Percentiles rank a stretch among this genome's conserved stretches.
Evolutionary conservation across 176 grass and related monocot genomes (phyloP).

Genomic region (Carex cristatella): DNA sequence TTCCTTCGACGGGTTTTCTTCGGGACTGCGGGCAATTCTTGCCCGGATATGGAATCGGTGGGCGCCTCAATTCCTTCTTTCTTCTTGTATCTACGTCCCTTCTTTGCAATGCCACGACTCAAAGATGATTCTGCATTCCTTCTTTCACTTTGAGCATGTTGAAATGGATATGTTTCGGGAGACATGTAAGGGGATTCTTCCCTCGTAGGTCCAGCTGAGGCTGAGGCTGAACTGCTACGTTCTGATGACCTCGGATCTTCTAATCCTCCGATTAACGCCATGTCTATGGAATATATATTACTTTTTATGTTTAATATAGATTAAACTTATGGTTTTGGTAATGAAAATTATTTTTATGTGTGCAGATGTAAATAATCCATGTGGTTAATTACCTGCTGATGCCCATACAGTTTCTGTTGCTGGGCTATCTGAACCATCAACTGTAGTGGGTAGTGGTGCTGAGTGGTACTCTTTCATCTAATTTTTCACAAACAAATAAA

Average conservation of each 20-base stretch:
- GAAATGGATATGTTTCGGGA: neutral
- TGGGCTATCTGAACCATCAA: neutral
- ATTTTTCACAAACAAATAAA: neutral
- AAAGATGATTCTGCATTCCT: neutral
- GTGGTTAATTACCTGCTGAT: slow-evolving; percentile 2
- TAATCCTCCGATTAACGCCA: slow-evolving; percentile 6
- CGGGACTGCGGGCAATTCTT: neutral
- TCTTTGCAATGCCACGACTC: neutral
- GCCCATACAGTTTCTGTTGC: slow-evolving; percentile 1
- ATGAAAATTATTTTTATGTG: neutral
- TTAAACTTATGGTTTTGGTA: too few relatives aligned
- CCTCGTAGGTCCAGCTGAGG: neutral
- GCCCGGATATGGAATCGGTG: slow-evolving; percentile 8
- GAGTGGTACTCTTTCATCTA: slow-evolving; percentile 33
- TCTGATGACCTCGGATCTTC: neutral
- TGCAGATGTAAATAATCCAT: neutral
- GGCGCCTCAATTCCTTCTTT: slow-evolving; percentile 8
- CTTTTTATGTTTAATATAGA: neutral
- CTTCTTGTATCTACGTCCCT: slow-evolving; percentile 19
- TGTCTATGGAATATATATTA: neutral
- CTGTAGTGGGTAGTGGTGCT: slow-evolving; percentile 6
- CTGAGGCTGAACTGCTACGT: neutral
- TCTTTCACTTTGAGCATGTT: neutral
- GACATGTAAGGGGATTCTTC: slow-evolving; percentile 5
- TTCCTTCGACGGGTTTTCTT: slow-evolving; percentile 17